Evolutionary conservation across 148 eudicot species (phyloP).

Genomic region (Spergularia bocconei): DNA sequence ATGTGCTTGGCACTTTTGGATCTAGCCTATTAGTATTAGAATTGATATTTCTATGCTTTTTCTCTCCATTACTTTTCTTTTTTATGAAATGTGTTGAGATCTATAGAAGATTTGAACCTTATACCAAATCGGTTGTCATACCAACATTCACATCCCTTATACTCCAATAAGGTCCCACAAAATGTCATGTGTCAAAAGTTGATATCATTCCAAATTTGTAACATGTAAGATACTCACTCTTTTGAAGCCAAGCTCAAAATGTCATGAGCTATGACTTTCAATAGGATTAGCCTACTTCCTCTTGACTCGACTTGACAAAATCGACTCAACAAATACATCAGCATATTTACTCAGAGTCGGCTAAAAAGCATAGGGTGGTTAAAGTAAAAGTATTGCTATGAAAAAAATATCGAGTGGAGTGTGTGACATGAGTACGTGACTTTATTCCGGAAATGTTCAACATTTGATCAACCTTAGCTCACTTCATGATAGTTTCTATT

Average conservation of each 20-base stretch:
- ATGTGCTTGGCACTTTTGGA: slow-evolving; percentile 35
- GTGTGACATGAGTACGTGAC: no score
- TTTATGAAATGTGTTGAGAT: neutral
- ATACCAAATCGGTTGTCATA: slow-evolving; percentile 31
- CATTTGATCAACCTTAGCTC: no score
- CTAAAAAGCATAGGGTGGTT: no score
- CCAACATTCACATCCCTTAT: slow-evolving; percentile 31
- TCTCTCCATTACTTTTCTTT: neutral
- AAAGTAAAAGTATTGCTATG: no score
- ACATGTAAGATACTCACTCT: slow-evolving; percentile 7
- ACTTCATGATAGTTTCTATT: no score
- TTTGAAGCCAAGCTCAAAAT: slow-evolving; percentile 1
- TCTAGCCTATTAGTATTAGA: slow-evolving; percentile 13
- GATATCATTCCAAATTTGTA: slow-evolving; percentile 21
- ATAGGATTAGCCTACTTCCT: no score
- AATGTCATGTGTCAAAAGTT: slow-evolving; percentile 22
- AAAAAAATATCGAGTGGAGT: no score
- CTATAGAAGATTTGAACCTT: slow-evolving; percentile 21
- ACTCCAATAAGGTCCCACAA: slow-evolving; percentile 34
- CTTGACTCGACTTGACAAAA: no score
- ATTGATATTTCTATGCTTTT: neutral
- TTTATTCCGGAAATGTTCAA: no score
- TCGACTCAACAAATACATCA: no score
- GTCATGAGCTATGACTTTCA: neutral
- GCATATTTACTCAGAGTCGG: no score